These are phyloP conservation scores for Pythium scleroteichum DNA, from an alignment of 352 stramenopile species.

Conservation along the genomic window DNA sequence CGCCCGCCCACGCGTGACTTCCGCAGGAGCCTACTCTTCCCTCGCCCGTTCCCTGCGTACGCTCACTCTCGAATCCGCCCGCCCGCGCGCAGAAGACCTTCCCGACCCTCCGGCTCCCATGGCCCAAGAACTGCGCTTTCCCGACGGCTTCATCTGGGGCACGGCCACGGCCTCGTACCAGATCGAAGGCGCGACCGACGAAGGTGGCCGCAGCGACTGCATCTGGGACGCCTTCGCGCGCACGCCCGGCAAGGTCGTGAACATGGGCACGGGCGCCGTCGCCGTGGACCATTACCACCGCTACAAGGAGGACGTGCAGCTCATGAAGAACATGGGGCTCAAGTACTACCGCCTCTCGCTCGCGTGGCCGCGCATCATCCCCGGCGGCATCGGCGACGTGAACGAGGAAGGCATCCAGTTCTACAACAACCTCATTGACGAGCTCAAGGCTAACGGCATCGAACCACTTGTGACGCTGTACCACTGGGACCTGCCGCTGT, in stretches of 20 bases:
- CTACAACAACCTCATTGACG: conserved; percentile 92
- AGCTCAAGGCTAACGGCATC: conserved; percentile 70
- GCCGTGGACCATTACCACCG: conserved; percentile 93
- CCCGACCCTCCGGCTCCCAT: too few relatives aligned
- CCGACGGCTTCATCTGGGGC: conserved; percentile 81
- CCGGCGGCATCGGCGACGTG: conserved; percentile 35
- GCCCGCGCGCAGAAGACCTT: conserved; percentile 8
- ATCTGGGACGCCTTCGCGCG: conserved; percentile 80
- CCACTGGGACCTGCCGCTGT: conserved; percentile 95
- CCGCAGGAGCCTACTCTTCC: background rate
- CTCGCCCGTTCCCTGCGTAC: background rate
- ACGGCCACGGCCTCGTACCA: conserved; percentile 91
- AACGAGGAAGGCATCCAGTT: conserved; percentile 89
- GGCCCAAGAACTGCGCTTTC: conserved; percentile 42
- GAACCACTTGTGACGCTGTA: conserved; percentile 92
- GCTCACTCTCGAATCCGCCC: conserved; percentile 28
- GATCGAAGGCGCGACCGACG: conserved; percentile 88
- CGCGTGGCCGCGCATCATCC: conserved; percentile 91
- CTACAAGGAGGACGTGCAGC: conserved; percentile 87
- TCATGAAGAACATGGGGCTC: conserved; percentile 90
- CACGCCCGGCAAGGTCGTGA: conserved; percentile 30
- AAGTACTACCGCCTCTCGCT: conserved; percentile 94
- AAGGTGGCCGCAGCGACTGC: conserved; percentile 79
- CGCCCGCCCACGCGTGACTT: background rate
- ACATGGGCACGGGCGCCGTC: conserved; percentile 58